These are phyloP conservation scores for Croton setiger DNA, from an alignment of 441 rosid species.

Conservation along the genomic window DNA sequence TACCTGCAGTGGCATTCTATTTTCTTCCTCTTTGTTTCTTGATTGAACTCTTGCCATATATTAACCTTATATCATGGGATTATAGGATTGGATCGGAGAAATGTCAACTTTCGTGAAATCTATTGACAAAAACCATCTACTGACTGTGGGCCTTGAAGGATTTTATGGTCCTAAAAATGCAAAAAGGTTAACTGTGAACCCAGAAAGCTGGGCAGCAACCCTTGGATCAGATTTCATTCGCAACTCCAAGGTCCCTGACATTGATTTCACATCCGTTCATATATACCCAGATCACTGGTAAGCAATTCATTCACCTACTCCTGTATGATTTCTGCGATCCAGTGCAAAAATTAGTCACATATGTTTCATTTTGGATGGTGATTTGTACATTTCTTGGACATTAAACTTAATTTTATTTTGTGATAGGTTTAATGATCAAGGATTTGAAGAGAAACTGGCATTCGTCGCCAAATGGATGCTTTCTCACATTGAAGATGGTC, in stretches of 20 bases:
- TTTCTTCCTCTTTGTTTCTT: not conserved
- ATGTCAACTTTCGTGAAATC: constrained; percentile 83
- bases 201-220: constrained; percentile 68
- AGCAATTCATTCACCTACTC: constrained; percentile 17
- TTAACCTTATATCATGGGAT: constrained; percentile 16
- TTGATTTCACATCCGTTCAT: constrained; percentile 93
- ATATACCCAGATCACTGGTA: constrained; percentile 95
- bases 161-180: constrained; percentile 88
- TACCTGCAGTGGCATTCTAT: not conserved
- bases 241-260: constrained; percentile 47
- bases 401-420: constrained; percentile 1
- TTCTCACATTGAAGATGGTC: constrained; percentile 88
- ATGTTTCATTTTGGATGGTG: not conserved
- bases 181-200: constrained; percentile 68
- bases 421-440: constrained; percentile 57
- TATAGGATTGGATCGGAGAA: constrained; percentile 88
- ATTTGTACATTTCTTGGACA: not conserved
- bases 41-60: not conserved
- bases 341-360: not conserved
- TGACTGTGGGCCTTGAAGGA: constrained; percentile 92
- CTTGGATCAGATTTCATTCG: constrained; percentile 89
- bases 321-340: not conserved
- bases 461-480: constrained; percentile 73
- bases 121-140: constrained; percentile 76
- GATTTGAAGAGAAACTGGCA: constrained; percentile 59